These are phyloP conservation scores for Tolypocladium tundrense DNA, from an alignment of 2,329 filamentous ascomycete species.

Conservation along the genomic window DNA sequence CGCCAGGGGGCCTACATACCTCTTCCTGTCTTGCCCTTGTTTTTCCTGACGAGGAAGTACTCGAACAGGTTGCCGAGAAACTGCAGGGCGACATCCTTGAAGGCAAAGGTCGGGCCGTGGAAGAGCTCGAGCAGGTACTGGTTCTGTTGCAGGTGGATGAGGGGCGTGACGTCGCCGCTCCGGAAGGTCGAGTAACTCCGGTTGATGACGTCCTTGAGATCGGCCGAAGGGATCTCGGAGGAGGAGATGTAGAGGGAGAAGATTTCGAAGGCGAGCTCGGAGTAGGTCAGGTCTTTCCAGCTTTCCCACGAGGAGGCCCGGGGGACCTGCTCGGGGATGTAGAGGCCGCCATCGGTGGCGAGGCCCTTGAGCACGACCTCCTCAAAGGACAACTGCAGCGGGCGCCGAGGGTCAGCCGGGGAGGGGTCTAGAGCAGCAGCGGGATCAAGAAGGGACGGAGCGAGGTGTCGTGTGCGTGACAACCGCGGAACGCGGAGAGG, in stretches of 20 bases:
- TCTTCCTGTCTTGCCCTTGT: constrained; percentile 54
- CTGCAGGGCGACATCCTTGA: constrained; percentile 94
- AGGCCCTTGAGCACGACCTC: constrained; percentile 84
- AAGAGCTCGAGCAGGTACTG: constrained; percentile 88
- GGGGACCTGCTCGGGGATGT: constrained; percentile 78
- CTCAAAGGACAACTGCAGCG: constrained; percentile 69
- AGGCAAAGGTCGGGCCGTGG: constrained; percentile 90
- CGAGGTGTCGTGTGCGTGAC: not conserved
- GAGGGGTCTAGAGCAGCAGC: not conserved
- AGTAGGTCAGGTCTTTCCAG: constrained; percentile 72
- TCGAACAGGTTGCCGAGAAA: constrained; percentile 95
- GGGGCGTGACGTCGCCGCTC: constrained; percentile 63
- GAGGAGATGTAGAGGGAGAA: constrained; percentile 80
- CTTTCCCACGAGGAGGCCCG: constrained; percentile 19
- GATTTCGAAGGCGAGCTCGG: constrained; percentile 74
- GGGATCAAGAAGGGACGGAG: not conserved
- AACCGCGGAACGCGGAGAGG: not conserved
- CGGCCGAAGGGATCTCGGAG: constrained; percentile 67
- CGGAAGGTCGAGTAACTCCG: constrained; percentile 88
- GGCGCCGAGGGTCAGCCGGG: not conserved
- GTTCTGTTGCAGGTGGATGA: constrained; percentile 64
- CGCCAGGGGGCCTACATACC: constrained; percentile 20
- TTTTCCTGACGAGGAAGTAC: constrained; percentile 70
- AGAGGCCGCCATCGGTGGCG: constrained; percentile 77
- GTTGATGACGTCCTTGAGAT: constrained; percentile 74